A percentile compares a stretch with the other conserved stretches of the same genome.
These are phyloP conservation scores for Fusarium sp. DNA, from an alignment of 2,329 filamentous ascomycete species.

Conservation along the genomic window DNA sequence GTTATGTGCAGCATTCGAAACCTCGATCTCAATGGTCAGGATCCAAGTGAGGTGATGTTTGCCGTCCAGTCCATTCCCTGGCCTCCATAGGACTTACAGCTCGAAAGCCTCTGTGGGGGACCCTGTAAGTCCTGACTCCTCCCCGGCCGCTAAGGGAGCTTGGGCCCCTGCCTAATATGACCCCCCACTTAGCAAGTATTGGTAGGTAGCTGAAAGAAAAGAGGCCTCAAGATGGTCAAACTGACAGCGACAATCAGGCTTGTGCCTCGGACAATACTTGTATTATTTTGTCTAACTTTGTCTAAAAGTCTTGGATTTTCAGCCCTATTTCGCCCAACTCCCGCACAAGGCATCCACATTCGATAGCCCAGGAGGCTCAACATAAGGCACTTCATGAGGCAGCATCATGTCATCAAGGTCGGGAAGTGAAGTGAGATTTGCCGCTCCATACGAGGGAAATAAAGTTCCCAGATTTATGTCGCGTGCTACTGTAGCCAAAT, in stretches of 20 bases:
- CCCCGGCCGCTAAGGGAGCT: slow-evolving; percentile 1
- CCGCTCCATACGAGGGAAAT: background rate
- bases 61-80: background rate
- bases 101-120: background rate
- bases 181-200: background rate
- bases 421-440: background rate
- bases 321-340: slow-evolving; percentile 8
- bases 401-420: background rate
- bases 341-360: background rate
- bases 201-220: background rate
- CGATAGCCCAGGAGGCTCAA: background rate
- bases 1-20: background rate
- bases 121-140: slow-evolving; percentile 1
- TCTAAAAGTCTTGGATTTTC: background rate
- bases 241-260: background rate
- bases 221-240: background rate
- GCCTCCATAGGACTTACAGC: slow-evolving; percentile 6
- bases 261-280: background rate
- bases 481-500: background rate
- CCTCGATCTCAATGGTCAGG: background rate
- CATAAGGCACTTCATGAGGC: slow-evolving; percentile 2
- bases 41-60: background rate
- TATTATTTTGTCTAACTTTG: slow-evolving; percentile 1
- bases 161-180: background rate
- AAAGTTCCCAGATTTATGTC: background rate